Conservation (phyloP, 306 rosid species). For the Amphicarpaea edgeworthii region DNA sequence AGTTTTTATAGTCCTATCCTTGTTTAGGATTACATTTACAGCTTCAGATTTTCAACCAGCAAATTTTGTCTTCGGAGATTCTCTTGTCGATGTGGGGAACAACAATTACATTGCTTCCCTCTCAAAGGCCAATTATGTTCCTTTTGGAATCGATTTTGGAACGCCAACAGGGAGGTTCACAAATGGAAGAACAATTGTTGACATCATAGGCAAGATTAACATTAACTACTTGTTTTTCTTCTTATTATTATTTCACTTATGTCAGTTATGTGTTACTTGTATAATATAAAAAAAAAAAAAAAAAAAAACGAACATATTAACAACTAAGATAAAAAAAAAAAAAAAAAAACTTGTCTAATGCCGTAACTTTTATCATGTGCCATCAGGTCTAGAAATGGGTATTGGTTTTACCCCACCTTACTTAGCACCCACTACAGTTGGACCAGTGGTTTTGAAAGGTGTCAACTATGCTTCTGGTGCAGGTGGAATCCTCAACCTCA, state of each 20-base stretch:
- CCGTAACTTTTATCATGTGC: not conserved
- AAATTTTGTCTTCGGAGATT: constrained; percentile 77
- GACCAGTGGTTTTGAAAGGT: constrained; percentile 58
- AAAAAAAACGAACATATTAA: too few relatives aligned
- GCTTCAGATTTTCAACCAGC: constrained; percentile 49
- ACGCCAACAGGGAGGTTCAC: constrained; percentile 70
- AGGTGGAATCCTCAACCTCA: constrained; percentile 68
- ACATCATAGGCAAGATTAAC: constrained; percentile 62
- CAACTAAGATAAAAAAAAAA: too few relatives aligned
- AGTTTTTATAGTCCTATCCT: constrained; percentile 20
- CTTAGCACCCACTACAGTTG: constrained; percentile 64
- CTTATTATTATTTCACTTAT: not conserved
- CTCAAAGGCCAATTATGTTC: constrained; percentile 57
- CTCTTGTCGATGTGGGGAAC: constrained; percentile 76
- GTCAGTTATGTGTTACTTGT: not conserved
- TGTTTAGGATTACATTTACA: constrained; percentile 46
- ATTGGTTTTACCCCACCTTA: constrained; percentile 64
- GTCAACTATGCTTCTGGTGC: constrained; percentile 83
- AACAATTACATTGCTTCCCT: constrained; percentile 66
- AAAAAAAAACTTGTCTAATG: too few relatives aligned
- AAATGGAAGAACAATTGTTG: constrained; percentile 70
- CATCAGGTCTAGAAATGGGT: constrained; percentile 61
- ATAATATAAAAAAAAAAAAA: too few relatives aligned
- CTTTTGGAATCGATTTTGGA: constrained; percentile 76
- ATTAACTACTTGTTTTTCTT: not conserved